Base-by-base conservation (phyloP, 2,329 filamentous ascomycete species). In the Monosporascus cannonballus region DNA sequence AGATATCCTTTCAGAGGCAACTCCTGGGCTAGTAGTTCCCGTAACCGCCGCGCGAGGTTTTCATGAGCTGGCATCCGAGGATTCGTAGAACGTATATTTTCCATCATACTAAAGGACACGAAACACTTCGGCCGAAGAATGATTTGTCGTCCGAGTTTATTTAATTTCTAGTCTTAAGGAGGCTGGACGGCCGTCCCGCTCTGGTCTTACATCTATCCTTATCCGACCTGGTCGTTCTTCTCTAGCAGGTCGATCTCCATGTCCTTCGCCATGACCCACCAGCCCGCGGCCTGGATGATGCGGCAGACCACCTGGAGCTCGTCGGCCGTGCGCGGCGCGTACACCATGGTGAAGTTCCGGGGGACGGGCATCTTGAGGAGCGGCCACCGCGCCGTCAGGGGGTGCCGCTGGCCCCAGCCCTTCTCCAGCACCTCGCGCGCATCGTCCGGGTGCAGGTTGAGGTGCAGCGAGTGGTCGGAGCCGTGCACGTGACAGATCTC, bases 401-500 rank as follows among this genome's bases (percentile, higher is more conserved):
- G 83, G 58, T 85, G 83, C 34, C 81, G 72, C 71, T 95, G 84
- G 1, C 87, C 91, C 90, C 90, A 95, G 2, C 89, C 88, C 56
- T 83, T 84, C 59, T 85, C 79, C 24, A 96, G 71, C 18, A 94
- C 79, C 49, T 86, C 75, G 59, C 76, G 81, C 50, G 86, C 87
- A 65, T 94, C 90, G 45, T 85, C 79, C 0, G 89, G 89, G 64
- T 94, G 89, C 50, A 96, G 76, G 48, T 84, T 89, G 71, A 94
- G 76, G 69, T 95, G 90, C 78, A 94, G 76, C 3, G 84, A 87
- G 55, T 86, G 81, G 59, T 94, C 90, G 24, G 79, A 84, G 48
- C 85, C 81, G 69, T 95, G 90, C 11, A 90, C 82, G 67, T 96
- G 90, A 61, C 83, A 87, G 44, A 95, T 80, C 70, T 95, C 90